Evolutionary conservation across 2,329 filamentous ascomycete species (phyloP), one percentile per base, ranked within the genome.

Genomic region (Pestalotiopsis sp.): DNA sequence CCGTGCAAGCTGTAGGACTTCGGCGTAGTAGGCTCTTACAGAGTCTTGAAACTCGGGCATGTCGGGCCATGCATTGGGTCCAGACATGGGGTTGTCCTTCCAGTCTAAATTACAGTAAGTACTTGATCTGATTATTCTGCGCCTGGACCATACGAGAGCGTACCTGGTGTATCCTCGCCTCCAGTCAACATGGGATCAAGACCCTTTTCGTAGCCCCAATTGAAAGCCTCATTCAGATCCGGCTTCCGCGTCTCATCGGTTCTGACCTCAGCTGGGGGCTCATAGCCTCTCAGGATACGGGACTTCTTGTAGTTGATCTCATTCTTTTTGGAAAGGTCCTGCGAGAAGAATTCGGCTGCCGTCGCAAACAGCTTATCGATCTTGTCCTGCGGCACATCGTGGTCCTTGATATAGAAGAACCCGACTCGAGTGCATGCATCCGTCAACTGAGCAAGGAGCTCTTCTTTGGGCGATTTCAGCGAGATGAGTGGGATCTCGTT

Each of bases 361-460:
- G 68, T 61, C 4, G 67, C 60, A 36, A 74, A 68, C 12, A 75
- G 59, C 13, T 68, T 67, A 9, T 72, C 57, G 31, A 73, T 71
- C 4, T 69, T 66, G 2, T 71, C 36, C 39, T 69, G 64, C 6
- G 66, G 66, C 23, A 77, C 70, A 25, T 71, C 73, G 66, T 74
- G 73, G 66, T 74, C 71, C 31, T 71, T 72, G 60, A 76, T 68
- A 65, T 77, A 76, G 27, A 77, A 75, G 67, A 63, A 63, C 2
- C 60, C 60, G 38, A 63, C 60, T 5, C 38, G 25, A 17, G 38
- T 23, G 60, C 60, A 45, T 5, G 60, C 60, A 25, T 45, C 57
- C 31, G 57, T 38, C 25, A 38, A 12, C 20, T 60, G 57, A n/a
- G 57, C 57, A 60, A 60, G 20, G 13, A 60, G 57, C 11, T 60